Percentiles rank a stretch among this genome's conserved stretches.
These are phyloP conservation scores for Barnettozyma botsteinii DNA, from an alignment of 805 yeast species.

Conservation along the genomic window DNA sequence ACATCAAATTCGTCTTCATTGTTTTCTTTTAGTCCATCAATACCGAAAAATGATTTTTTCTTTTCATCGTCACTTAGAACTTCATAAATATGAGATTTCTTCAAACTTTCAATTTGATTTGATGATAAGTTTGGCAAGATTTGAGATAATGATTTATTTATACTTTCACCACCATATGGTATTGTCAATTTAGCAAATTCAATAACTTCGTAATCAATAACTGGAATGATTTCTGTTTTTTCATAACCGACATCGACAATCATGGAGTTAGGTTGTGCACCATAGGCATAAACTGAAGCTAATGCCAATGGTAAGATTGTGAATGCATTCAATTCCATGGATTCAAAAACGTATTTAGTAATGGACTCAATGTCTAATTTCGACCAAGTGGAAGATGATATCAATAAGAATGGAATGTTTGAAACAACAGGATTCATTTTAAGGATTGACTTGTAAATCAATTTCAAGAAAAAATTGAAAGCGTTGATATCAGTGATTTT, in stretches of 20 bases:
- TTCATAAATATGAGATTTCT: slow-evolving; percentile 71
- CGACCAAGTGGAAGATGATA: slow-evolving; percentile 67
- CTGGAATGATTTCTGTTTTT: slow-evolving; percentile 71
- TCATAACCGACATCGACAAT: slow-evolving; percentile 79
- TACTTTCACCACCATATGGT: slow-evolving; percentile 55
- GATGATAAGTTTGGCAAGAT: slow-evolving; percentile 53
- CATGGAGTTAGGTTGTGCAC: slow-evolving; percentile 55
- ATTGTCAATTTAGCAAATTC: slow-evolving; percentile 47
- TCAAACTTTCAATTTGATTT: slow-evolving; percentile 67
- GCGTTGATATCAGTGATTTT: slow-evolving; percentile 64
- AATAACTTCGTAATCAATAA: slow-evolving; percentile 65
- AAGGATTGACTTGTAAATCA: slow-evolving; percentile 42
- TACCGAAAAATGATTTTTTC: slow-evolving; percentile 54
- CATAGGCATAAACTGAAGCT: slow-evolving; percentile 70
- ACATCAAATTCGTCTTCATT: slow-evolving; percentile 81
- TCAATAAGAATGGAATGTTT: slow-evolving; percentile 64
- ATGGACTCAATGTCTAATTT: slow-evolving; percentile 60
- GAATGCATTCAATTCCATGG: slow-evolving; percentile 65
- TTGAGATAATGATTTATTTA: slow-evolving; percentile 48
- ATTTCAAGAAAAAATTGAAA: slow-evolving; percentile 51
- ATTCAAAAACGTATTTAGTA: slow-evolving; percentile 71
- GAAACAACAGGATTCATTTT: slow-evolving; percentile 25
- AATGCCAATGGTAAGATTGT: slow-evolving; percentile 62
- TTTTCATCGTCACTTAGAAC: slow-evolving; percentile 65
- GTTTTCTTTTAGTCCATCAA: slow-evolving; percentile 40